Base-by-base conservation (phyloP, 2,329 filamentous ascomycete species). In the Sclerotinia borealis region DNA sequence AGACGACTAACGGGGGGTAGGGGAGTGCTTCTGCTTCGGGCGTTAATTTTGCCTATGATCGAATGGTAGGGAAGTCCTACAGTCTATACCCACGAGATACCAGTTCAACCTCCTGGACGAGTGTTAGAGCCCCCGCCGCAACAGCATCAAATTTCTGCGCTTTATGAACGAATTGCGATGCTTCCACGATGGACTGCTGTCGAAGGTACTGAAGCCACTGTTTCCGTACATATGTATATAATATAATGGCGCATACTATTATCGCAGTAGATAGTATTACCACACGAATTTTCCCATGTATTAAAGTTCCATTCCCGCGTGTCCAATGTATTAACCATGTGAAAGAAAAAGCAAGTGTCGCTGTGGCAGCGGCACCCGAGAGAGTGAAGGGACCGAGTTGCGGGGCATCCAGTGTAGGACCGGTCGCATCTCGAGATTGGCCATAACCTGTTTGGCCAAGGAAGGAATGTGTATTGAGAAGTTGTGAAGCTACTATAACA, bases 31-130 rank as follows among this genome's bases (percentile, higher is more conserved):
- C 91, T 96, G 71, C 61, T 64, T 25, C 55, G 50, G 15, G 10
- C 51, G 27, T 72, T 58, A 72, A 64, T 61, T 41, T n/a, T n/a
- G 29, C 15, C 36, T 2, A 43, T 19, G 9, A 51, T 25, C 22
- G 15, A 4, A 39, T 19, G 49, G 22, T 27, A 43, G 10, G 41
- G 25, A n/a, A 2, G 37, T 78, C 87, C 75, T 77, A 92, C 86
- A 96, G 81, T 77, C 91, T 84, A 76, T 96, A 97, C 27, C 93
- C 93, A 69, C 93, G 86, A 36, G 93, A 96, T 31, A 97, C 92
- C 37, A 97, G 82, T 77, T 97, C 93, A n/a, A 97, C 92, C 77
- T 97, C 93, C 75, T 96, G 93, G 66, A 97, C 88, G 65, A 96
- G 83, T 43, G 89, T 86, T 62, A 96, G 80, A 2, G 91, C 89